Evolutionary conservation across 768 basidiomycete genomes (phyloP), one percentile per base, ranked within the genome.

Genomic region (Podaxis mareebaensis): DNA sequence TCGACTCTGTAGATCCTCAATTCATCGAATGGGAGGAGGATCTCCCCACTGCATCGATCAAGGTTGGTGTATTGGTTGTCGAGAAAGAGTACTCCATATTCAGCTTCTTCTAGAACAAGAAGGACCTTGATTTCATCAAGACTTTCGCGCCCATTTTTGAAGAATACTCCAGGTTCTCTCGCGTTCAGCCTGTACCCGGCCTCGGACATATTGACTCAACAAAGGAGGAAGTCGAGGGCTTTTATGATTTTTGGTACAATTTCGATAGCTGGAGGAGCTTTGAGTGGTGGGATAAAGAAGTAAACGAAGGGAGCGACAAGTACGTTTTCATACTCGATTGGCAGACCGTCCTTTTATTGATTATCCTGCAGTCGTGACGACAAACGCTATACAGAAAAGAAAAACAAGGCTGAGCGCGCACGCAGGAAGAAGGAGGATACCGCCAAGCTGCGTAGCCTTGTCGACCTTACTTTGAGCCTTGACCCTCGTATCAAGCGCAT

Each of bases 211-310:
- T 83, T 64, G 83, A 91, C 51, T 85, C 89, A 22, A 74, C 87
- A 62, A 96, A 97, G 76, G 84, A 85, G 67, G 85, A 86, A 61
- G 96, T 98, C 59, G 93, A 96, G 74, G 83, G 78, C 5, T 98
- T 99, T 83, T 99, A 99, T 81, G 92, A 98, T 76, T 97, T 96
- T 77, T 99, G 95, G 95, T 99, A 99, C 83, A 96, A 96, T 83
- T 96, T 99, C 77, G 96, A 98, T 76, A 93, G 91, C 68, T 99
- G 96, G 96, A 83, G 96, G 70, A 93, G 90, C 75, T 99, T 98
- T 74, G 96, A 99, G 77, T 98, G 95, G 83, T 80, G 91, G 67
- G 96, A 99, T 80, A 99, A 99, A 83, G 96, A 99, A 75, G 91
- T 94, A 62, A 96, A 98, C 75, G 96, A 99, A 78, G 96, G 96